Percentiles rank a stretch among this genome's conserved stretches.
phyloP scores from a whole-genome alignment of 805 yeast genomes.

The Kuraishia piskuri region DNA sequence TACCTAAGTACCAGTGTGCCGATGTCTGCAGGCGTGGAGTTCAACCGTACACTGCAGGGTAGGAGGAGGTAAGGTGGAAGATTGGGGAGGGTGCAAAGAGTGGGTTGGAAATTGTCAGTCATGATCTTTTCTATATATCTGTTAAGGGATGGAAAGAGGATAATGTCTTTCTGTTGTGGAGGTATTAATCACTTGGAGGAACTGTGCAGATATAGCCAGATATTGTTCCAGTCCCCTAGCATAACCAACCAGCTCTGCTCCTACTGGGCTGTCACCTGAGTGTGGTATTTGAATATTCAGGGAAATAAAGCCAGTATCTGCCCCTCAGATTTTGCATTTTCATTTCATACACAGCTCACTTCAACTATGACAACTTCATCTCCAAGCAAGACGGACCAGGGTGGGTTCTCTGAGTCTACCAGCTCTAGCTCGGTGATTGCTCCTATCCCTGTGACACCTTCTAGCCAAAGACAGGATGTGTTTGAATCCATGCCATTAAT shows the following conservation, averaged over 20 bases:
- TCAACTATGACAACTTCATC: neutral
- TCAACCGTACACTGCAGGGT: neutral
- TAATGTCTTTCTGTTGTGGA: too few species aligned
- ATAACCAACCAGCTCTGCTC: too few species aligned
- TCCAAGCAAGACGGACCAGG: neutral
- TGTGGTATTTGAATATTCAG: too few species aligned
- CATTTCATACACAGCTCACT: neutral
- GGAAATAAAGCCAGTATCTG: too few species aligned
- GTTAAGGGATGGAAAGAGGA: too few species aligned
- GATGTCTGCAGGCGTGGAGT: neutral
- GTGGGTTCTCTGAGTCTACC: neutral
- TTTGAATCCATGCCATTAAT: constrained; percentile 28
- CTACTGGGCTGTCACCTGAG: too few species aligned
- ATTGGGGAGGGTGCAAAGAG: neutral
- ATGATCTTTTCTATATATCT: neutral
- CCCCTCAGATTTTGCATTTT: too few species aligned
- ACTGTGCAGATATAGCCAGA: too few species aligned
- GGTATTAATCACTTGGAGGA: too few species aligned
- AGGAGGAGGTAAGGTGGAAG: neutral
- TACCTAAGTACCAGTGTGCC: neutral
- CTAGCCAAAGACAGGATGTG: constrained; percentile 10
- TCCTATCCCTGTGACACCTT: neutral
- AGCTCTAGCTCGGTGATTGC: neutral
- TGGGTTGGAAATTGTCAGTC: neutral
- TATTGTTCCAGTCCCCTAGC: too few species aligned